phyloP scores from a whole-genome alignment of 176 grass and related monocot genomes.

The Zea luxurians region DNA sequence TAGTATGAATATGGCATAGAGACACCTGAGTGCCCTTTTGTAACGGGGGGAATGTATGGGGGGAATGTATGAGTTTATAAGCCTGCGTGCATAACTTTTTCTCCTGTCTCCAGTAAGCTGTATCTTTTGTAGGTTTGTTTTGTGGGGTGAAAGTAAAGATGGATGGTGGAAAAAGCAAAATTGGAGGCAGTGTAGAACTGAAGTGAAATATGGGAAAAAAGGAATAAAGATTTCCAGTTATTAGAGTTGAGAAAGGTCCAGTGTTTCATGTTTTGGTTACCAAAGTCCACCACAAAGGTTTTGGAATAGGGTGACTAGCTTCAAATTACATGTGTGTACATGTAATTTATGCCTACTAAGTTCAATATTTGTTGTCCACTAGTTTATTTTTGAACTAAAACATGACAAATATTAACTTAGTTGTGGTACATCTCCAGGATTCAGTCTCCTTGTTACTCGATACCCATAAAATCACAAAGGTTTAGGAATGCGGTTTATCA shows the following conservation, averaged over 20 bases:
- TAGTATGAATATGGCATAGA: neutral
- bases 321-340: no score
- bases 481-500: no score
- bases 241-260: neutral
- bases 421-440: no score
- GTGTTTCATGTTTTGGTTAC: neutral
- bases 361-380: no score
- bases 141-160: slow-evolving; percentile 25
- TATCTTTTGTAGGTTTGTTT: slow-evolving; percentile 39
- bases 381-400: no score
- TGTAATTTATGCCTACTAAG: no score
- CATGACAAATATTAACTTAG: no score
- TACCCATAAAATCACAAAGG: no score
- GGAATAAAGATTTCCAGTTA: neutral
- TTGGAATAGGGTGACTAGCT: no score
- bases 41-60: no score
- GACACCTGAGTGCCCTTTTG: slow-evolving; percentile 29
- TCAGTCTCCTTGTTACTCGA: no score
- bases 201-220: neutral
- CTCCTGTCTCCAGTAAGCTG: slow-evolving; percentile 25
- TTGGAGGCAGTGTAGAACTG: slow-evolving; percentile 31
- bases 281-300: no score
- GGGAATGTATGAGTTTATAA: slow-evolving; percentile 44
- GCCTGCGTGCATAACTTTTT: slow-evolving; percentile 20
- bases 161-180: neutral